Base-by-base conservation (phyloP, 2,329 filamentous ascomycete genomes). In the Botrytis galanthina region DNA sequence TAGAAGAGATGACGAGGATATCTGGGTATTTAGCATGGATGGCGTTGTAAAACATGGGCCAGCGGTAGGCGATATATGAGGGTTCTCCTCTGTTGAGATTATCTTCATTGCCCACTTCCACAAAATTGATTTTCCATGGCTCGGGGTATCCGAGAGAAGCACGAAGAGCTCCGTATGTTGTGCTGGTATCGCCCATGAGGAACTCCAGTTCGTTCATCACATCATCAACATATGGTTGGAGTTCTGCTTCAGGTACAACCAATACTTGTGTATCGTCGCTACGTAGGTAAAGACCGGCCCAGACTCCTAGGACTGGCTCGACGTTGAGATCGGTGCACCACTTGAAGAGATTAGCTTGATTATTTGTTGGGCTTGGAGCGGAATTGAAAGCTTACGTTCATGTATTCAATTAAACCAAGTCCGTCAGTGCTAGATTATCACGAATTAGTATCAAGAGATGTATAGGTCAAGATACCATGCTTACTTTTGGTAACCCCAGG, bases 31-130 rank as follows among this genome's bases (percentile, higher is more conserved):
- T 73, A 5, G 70, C 74, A 10, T 74, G 68, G 76, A 87, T 86
- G 26, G 85, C 85, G 44, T 86, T 78, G 76, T 87, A 84, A 77
- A 88, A 87, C 29, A 80, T 79, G 4, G 79, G 75, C 78, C 87
- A 88, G 9, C 87, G 83, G 67, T 81, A 82, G 64, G 80, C 80
- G 6, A 78, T 76, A n/a, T 80, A 80, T 59, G 82, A 78, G 3
- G 79, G 73, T 46, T 80, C 79, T 54, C 84, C 85, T 10, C 79
- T 78, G 74, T 81, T 83, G 18, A 87, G 79, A 75, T 84, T 82
- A 75, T 89, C 87, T 78, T 89, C 87, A 75, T 89, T 88, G 18
- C 77, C 75, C 4, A 78, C 88, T 77, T 88, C 87, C 63, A 88
- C 83, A 72, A 84, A 86, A 22, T 84, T 84, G 74, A 89, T 81